Evolutionary conservation across 2,329 filamentous ascomycete genomes (phyloP), one percentile per base, ranked within the genome.

Genomic region (Fusarium keratoplasticum): DNA sequence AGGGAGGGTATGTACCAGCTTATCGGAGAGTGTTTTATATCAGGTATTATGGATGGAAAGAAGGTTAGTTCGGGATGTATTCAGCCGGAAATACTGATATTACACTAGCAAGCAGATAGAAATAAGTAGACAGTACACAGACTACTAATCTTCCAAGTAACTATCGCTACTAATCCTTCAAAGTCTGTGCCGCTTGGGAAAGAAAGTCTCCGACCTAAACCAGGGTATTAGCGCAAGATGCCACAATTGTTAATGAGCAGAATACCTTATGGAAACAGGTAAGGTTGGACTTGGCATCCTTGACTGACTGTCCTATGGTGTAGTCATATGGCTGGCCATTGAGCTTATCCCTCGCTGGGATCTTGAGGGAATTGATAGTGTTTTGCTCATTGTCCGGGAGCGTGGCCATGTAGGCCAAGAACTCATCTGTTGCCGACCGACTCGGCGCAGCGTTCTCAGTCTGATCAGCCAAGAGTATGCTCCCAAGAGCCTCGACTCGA

Each of bases 291-390:
- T 60, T 60, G 57, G 57, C 57, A 44, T 60, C 57, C 36, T 44
- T 60, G 10, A 60, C 57, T 11, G 57, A 60, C 38, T 60, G 57
- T 42, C 57, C 57, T 33, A 60, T 60, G 6, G 57, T 60, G 18
- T 60, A 60, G 57, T 60, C 57, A 31, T 60, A 60, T 2, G 57
- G 57, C 13, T 42, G 57, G 13, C 57, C 57, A 33, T 60, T 60
- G 36, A 60, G 57, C 10, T 38, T 60, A 31, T 60, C 57, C 57
- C 25, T 31, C 10, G 57, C 57, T 18, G 57, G 57, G 31, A 60
- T 60, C 57, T 60, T 60, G 35, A 60, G 57, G 11, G 57, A 60
- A 42, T 60, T 38, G 36, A 60, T 60, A 6, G 57, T 60, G 36
- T 60, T 60, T 38, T 44, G 57, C 36, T 60, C 57, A 25, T 44